Evolutionary conservation across 2,329 filamentous ascomycete species (phyloP).

Genomic region (Zasmidium cellare): DNA sequence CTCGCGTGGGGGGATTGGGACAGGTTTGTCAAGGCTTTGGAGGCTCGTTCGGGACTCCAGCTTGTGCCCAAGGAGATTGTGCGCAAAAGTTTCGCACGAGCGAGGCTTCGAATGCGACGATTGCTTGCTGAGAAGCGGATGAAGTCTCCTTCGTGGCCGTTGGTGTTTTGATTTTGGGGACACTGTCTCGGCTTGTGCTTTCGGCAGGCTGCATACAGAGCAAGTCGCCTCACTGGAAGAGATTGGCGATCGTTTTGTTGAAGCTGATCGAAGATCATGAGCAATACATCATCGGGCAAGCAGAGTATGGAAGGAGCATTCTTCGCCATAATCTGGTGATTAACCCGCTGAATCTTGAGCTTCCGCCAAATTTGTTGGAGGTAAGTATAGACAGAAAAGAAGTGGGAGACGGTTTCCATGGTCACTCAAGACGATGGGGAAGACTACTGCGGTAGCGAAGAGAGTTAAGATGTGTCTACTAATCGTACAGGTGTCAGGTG

Average conservation of each 20-base stretch:
- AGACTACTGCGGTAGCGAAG: too few species aligned
- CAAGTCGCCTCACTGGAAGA: not conserved
- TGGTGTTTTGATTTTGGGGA: too few species aligned
- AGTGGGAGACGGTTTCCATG: not conserved
- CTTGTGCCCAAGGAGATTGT: not conserved
- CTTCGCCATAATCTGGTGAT: not conserved
- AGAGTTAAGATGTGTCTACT: too few species aligned
- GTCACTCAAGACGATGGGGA: too few species aligned
- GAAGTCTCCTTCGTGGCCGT: not conserved
- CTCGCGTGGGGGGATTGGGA: not conserved
- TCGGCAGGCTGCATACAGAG: not conserved
- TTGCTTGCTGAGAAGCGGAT: not conserved
- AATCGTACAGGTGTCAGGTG: too few species aligned
- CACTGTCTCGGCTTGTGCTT: not conserved
- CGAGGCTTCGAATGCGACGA: not conserved
- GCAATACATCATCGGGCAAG: conserved; percentile 9
- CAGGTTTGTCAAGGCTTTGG: not conserved
- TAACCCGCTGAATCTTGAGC: not conserved
- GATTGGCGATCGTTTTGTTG: not conserved
- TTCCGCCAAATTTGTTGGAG: not conserved
- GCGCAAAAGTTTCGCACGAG: not conserved
- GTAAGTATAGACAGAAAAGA: not conserved
- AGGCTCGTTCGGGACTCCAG: conserved; percentile 1
- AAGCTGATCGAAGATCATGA: conserved; percentile 8
- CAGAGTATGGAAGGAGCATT: not conserved